These are phyloP conservation scores for Podospora conica DNA, from an alignment of 495 filamentous ascomycete genomes.

Conservation along the genomic window DNA sequence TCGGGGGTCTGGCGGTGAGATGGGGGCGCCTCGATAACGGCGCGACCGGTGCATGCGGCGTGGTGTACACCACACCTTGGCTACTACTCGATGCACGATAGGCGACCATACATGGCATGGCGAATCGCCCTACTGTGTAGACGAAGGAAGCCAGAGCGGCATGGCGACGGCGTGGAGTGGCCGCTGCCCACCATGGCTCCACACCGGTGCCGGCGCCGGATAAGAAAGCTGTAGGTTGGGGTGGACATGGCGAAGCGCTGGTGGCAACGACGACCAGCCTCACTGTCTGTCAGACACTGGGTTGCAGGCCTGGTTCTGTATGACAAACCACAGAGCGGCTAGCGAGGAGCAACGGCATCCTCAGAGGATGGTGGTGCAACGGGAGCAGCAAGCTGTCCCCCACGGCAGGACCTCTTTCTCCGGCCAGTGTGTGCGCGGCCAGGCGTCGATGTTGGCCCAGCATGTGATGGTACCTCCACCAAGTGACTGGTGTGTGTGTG, in stretches of 20 bases:
- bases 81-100: not conserved
- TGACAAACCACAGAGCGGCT: not conserved
- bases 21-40: not conserved
- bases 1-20: not conserved
- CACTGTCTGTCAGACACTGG: not conserved
- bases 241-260: not conserved
- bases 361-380: not conserved
- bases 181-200: not conserved
- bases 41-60: too few relatives aligned
- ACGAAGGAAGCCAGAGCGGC: not conserved
- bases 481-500: not conserved
- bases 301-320: not conserved
- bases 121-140: not conserved
- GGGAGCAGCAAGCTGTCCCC: not conserved
- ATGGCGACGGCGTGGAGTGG: not conserved
- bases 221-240: not conserved
- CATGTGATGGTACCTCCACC: not conserved
- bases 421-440: not conserved
- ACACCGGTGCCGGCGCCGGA: not conserved
- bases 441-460: not conserved
- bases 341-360: not conserved
- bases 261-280: not conserved
- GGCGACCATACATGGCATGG: not conserved
- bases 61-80: not conserved
- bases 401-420: not conserved